Base-by-base conservation (phyloP, 805 yeast genomes). In the Candida namnaoensis region DNA sequence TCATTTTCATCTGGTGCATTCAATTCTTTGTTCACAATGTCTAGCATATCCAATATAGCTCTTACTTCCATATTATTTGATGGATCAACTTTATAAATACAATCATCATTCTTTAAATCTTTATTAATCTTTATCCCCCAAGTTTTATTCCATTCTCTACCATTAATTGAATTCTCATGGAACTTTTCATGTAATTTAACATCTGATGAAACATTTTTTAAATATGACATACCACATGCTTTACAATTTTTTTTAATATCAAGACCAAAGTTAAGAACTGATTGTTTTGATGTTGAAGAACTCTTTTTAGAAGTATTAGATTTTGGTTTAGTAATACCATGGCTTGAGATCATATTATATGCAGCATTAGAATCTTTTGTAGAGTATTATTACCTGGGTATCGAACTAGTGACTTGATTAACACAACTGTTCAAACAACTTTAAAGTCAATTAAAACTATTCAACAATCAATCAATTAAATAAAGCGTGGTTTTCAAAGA, bases 1-100 rank as follows among this genome's bases (percentile, higher is more conserved):
- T 53, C 58, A 43, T 67, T 65, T 44, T 67, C 72, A 50, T 68
- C 68, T 15, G 78, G 82, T 0, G 90, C 88, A 56, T 70, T 74
- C 38, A 83, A 60, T 46, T 76, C 83, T 7, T 60, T 64, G 53
- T 83, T 82, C 7, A 76, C 84, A 54, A 80, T 60, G 1, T 63
- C 60, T 44, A 83, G 54, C 5, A 79, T 52, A 27, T 68, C 70
- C 32, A 60, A 38, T 1, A 68, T 57, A 1, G 68, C 62, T 9
- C 48, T 47, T 1, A 54, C 63, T 42, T 67, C 74, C 13, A 52
- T 48, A 7, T 41, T 40, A n/a, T 48, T 57, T 1, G 49, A 48
- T 0, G 63, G 51, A 40, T 67, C 52, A 4, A 71, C 58, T 49
- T 65, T 64, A 0, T 66, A 60, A 6, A 73, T 57, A 25, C 43